These are phyloP conservation scores for Alternaria ventricosa DNA, from an alignment of 2,329 filamentous ascomycete species.

Conservation along the genomic window DNA sequence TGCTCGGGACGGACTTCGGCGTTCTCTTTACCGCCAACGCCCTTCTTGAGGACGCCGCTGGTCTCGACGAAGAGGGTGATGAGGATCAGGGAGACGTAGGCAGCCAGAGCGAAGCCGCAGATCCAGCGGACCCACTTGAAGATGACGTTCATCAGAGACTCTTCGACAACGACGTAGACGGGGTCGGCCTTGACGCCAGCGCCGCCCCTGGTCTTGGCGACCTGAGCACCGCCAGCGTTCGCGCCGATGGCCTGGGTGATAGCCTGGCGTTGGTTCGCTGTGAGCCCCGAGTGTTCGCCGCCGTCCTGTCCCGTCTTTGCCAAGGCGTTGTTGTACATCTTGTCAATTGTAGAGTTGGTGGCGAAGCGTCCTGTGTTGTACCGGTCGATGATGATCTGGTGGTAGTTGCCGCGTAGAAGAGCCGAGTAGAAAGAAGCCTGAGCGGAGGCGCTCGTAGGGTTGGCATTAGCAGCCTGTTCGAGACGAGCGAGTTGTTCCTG, in stretches of 20 bases:
- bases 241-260: slow-evolving; percentile 83
- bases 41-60: slow-evolving; percentile 78
- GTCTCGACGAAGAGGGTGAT: slow-evolving; percentile 85
- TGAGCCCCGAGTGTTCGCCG: slow-evolving; percentile 50
- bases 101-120: slow-evolving; percentile 76
- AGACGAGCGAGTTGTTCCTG: slow-evolving; percentile 76
- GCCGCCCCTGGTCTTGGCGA: slow-evolving; percentile 63
- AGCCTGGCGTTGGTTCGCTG: slow-evolving; percentile 72
- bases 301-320: slow-evolving; percentile 62
- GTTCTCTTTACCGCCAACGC: slow-evolving; percentile 68
- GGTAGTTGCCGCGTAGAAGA: slow-evolving; percentile 89
- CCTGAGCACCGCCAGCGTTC: slow-evolving; percentile 69
- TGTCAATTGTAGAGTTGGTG: slow-evolving; percentile 76
- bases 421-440: slow-evolving; percentile 96
- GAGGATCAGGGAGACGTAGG: slow-evolving; percentile 79
- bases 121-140: slow-evolving; percentile 94
- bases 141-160: slow-evolving; percentile 77
- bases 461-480: slow-evolving; percentile 92
- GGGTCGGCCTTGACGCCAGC: slow-evolving; percentile 80
- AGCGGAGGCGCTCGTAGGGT: slow-evolving; percentile 82
- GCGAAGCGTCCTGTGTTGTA: slow-evolving; percentile 88
- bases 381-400: slow-evolving; percentile 87
- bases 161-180: slow-evolving; percentile 95
- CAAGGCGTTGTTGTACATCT: slow-evolving; percentile 79
- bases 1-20: slow-evolving; percentile 91